Evolutionary conservation across 192 early-diverging fungal genomes (phyloP), one percentile per base, ranked within the genome.

Genomic region (Tieghemiomyces parasiticus): DNA sequence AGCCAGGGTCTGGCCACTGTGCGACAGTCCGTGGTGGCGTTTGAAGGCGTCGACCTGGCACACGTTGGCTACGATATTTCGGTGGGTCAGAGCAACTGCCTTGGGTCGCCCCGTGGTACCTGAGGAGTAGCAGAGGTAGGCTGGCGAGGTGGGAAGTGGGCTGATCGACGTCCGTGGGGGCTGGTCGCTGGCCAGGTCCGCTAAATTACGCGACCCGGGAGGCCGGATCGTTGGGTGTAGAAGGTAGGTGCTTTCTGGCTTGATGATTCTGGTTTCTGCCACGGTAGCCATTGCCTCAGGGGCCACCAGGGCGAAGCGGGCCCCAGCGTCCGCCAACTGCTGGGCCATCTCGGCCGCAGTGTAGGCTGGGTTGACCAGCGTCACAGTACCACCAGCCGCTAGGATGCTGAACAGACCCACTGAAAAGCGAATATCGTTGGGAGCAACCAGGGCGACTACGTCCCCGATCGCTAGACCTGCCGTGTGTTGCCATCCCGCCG

Each of bases 291-390:
- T 67, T 9, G 74, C 63, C 45, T 35, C 54, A 31, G 29, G 28
- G 32, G 29, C 54, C 16, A 34, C 86, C 38, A 95, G 72, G 19
- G 92, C 65, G 22, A 69, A 67, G 32, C 70, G 74, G 33, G 89
- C 88, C 29, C 74, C 66, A 4, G 84, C 79, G 44, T 89, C 83
- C 13, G 66, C 61, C 46, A 96, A 68, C 60, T 93, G 90, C 62
- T 86, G 77, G 4, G 83, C 78, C 14, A 95, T 71, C 62, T 97
- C 93, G 55, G 74, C 68, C 52, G 76, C 74, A 8, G 81, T 90
- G 72, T 96, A 96, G 4, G 76, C 77, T 42, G 91, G 93, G 58
- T 92, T 96, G 25, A 82, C 82, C 13, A 84, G 80, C 0, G 87
- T 82, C 12, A 90, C 77, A 1, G 81, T 70, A 22, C 79, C 79